Evolutionary conservation across 495 filamentous ascomycete genomes (phyloP).

Genomic region (Aspergillus mulundensis): DNA sequence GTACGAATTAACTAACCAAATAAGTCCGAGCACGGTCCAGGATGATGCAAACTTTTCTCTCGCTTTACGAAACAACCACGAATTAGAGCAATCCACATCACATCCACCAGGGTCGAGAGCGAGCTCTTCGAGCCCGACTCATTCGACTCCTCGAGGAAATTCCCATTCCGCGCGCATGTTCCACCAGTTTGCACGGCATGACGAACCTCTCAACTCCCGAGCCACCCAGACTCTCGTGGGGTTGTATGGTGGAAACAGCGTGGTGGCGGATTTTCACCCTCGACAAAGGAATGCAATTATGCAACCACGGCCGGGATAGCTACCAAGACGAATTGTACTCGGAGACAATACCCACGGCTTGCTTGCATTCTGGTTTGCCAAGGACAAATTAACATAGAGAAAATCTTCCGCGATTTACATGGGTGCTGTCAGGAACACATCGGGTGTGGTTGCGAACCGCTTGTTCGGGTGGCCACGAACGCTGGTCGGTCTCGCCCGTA

Average conservation of each 20-base stretch:
- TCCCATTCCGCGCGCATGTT: background rate
- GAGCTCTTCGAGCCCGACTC: background rate
- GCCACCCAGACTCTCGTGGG: background rate
- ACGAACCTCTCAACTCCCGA: background rate
- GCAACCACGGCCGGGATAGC: background rate
- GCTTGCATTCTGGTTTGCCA: background rate
- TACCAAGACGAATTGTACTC: background rate
- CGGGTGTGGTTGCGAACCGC: conserved; percentile 2
- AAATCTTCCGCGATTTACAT: conserved; percentile 1
- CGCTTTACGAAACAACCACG: background rate
- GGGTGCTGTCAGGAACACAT: conserved; percentile 7
- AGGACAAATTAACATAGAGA: background rate
- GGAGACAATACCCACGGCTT: background rate
- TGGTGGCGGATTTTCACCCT: background rate
- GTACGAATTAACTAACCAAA: background rate
- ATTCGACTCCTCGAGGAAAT: background rate
- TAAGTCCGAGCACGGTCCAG: background rate
- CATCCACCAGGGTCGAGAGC: conserved; percentile 2
- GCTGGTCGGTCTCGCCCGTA: conserved; percentile 7
- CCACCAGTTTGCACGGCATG: background rate
- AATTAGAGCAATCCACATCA: conserved; percentile 3
- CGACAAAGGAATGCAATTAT: background rate
- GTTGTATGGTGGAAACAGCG: background rate
- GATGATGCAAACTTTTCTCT: background rate
- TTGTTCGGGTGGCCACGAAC: conserved; percentile 1